Percentiles rank a stretch among this genome's conserved stretches.
phyloP scores from a whole-genome alignment of 768 basidiomycete genomes.

The Rhizopogon sp. region DNA sequence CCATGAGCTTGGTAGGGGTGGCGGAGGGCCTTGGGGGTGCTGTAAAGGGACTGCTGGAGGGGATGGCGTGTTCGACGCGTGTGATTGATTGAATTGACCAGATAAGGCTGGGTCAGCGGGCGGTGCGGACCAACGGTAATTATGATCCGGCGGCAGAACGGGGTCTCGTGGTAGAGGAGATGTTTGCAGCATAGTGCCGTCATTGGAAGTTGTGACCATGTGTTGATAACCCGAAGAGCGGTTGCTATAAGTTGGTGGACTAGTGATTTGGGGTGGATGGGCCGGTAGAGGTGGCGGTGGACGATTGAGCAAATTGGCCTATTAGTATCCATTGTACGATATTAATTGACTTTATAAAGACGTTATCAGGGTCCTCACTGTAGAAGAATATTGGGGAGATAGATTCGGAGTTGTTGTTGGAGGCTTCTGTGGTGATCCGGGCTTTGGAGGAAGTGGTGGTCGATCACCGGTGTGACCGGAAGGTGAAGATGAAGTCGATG shows the following conservation, averaged over 20 bases:
- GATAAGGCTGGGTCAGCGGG: constrained; percentile 21
- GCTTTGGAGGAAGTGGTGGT: constrained; percentile 37
- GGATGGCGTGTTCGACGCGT: constrained; percentile 12
- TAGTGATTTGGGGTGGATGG: constrained; percentile 8
- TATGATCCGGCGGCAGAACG: constrained; percentile 18
- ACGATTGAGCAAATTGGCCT: constrained; percentile 24
- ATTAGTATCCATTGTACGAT: not conserved
- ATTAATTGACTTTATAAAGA: not conserved
- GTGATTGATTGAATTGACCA: constrained; percentile 22
- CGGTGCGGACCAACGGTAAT: constrained; percentile 23
- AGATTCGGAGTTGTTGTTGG: constrained; percentile 5
- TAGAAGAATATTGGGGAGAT: constrained; percentile 8
- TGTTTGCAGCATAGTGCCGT: constrained; percentile 16
- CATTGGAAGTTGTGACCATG: constrained; percentile 9
- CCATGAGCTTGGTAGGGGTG: constrained; percentile 14
- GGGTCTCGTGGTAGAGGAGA: constrained; percentile 15
- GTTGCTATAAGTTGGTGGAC: not conserved
- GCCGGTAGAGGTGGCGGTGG: constrained; percentile 32
- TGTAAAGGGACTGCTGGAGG: constrained; percentile 16
- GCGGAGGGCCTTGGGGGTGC: constrained; percentile 22
- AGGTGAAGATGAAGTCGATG: constrained; percentile 14
- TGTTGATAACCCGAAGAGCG: constrained; percentile 9
- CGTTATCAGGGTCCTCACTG: not conserved
- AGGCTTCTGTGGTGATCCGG: constrained; percentile 20
- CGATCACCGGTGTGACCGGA: constrained; percentile 21